Conservation (phyloP, 2,329 filamentous ascomycete genomes). For the Achaetomium macrosporum region DNA sequence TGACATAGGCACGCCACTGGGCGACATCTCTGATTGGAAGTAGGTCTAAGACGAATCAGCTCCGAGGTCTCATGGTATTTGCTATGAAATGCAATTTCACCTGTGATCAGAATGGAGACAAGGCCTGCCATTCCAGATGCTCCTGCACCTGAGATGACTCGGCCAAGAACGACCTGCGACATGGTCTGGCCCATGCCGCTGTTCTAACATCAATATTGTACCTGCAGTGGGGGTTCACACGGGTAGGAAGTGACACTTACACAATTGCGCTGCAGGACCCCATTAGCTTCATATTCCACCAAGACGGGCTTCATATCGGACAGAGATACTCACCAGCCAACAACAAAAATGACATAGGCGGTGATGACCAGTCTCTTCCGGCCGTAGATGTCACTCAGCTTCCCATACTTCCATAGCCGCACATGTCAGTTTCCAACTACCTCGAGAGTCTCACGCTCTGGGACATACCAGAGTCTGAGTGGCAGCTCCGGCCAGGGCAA, state of each 20-base stretch:
- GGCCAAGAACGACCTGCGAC: constrained; percentile 44
- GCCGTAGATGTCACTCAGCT: constrained; percentile 53
- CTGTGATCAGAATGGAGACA: constrained; percentile 47
- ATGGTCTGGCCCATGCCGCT: constrained; percentile 42
- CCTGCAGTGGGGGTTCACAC: too few relatives aligned
- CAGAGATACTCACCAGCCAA: constrained; percentile 40
- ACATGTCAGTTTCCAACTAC: background rate
- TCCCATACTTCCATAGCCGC: constrained; percentile 39
- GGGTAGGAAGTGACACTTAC: constrained; percentile 22
- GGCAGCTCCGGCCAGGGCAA: constrained; percentile 45
- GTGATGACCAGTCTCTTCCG: constrained; percentile 44
- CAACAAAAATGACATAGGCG: constrained; percentile 45
- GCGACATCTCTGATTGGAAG: constrained; percentile 48
- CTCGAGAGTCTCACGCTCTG: background rate
- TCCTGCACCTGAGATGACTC: constrained; percentile 47
- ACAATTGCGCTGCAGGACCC: constrained; percentile 26
- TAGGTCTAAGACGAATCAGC: constrained; percentile 33
- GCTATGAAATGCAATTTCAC: constrained; percentile 25
- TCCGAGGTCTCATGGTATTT: background rate
- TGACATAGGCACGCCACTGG: constrained; percentile 48
- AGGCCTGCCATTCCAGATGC: constrained; percentile 46
- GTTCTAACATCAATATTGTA: background rate
- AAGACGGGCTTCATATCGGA: background rate
- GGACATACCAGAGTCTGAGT: constrained; percentile 45
- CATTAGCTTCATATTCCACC: background rate